Percentiles rank a stretch among this genome's conserved stretches.
Evolutionary conservation across 2,329 filamentous ascomycete species (phyloP).

Genomic region (Neurospora sp.): DNA sequence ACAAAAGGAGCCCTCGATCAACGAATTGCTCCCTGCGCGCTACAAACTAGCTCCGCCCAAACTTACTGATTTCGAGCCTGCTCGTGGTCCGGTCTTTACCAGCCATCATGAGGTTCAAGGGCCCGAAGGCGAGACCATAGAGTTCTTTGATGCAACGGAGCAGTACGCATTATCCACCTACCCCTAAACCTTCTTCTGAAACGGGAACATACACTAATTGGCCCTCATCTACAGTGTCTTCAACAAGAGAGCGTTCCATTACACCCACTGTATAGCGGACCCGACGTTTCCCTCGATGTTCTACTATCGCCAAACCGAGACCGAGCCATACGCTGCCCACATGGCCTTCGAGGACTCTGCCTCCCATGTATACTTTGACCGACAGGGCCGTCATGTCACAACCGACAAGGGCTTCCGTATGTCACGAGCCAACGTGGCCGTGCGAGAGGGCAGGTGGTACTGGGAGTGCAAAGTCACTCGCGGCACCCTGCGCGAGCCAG

Average conservation of each 20-base stretch:
- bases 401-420: slow-evolving; percentile 91
- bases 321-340: slow-evolving; percentile 70
- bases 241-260: slow-evolving; percentile 70
- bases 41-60: slow-evolving; percentile 58
- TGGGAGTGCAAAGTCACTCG: slow-evolving; percentile 87
- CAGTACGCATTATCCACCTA: slow-evolving; percentile 36
- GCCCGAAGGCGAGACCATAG: slow-evolving; percentile 39
- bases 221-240: slow-evolving; percentile 38
- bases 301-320: slow-evolving; percentile 83
- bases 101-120: slow-evolving; percentile 42
- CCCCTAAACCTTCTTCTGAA: not conserved
- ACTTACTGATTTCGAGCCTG: slow-evolving; percentile 49
- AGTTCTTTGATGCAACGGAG: slow-evolving; percentile 55
- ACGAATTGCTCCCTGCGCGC: slow-evolving; percentile 42
- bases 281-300: slow-evolving; percentile 77
- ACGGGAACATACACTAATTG: not conserved
- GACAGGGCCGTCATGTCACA: slow-evolving; percentile 65
- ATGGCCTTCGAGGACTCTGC: slow-evolving; percentile 92
- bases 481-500: slow-evolving; percentile 49
- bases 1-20: slow-evolving; percentile 28
- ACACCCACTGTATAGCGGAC: slow-evolving; percentile 84
- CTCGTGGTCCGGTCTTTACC: slow-evolving; percentile 48
- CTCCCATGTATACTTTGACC: slow-evolving; percentile 73
- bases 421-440: slow-evolving; percentile 80
- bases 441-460: slow-evolving; percentile 82